These are phyloP conservation scores for Tulasnella sp. DNA, from an alignment of 768 basidiomycete species.

Conservation along the genomic window DNA sequence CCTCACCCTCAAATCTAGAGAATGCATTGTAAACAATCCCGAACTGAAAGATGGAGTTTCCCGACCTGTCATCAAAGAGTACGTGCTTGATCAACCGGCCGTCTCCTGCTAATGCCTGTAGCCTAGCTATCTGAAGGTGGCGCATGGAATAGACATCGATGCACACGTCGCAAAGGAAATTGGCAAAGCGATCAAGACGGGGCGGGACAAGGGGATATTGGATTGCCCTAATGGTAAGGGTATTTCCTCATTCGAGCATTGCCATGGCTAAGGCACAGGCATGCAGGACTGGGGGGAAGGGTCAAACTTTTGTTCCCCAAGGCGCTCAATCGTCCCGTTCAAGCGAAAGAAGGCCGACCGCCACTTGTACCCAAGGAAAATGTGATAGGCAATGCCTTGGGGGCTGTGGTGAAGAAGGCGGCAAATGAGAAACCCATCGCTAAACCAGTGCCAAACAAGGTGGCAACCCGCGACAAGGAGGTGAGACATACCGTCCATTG, in stretches of 20 bases:
- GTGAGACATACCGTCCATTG: no score
- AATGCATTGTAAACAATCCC: slow-evolving; percentile 1
- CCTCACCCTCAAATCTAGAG: no score
- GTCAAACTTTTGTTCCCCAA: neutral
- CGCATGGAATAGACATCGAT: neutral
- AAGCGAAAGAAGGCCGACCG: neutral
- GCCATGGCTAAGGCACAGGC: neutral
- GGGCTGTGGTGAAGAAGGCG: neutral
- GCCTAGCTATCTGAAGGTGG: neutral
- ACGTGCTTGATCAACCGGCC: neutral
- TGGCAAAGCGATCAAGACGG: neutral
- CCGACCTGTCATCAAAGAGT: slow-evolving; percentile 7
- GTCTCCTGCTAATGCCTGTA: neutral
- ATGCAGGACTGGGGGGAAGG: slow-evolving; percentile 1
- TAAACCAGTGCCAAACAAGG: no score
- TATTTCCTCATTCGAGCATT: neutral
- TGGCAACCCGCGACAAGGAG: no score
- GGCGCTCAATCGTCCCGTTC: neutral
- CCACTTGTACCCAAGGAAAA: neutral
- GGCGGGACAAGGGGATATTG: slow-evolving; percentile 1
- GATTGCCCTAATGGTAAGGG: slow-evolving; percentile 7
- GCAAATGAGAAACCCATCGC: no score
- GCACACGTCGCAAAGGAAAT: neutral
- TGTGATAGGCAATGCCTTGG: neutral
- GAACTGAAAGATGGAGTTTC: slow-evolving; percentile 4